Evolutionary conservation across 768 basidiomycete genomes (phyloP).

Genomic region (Trametes cingulata): DNA sequence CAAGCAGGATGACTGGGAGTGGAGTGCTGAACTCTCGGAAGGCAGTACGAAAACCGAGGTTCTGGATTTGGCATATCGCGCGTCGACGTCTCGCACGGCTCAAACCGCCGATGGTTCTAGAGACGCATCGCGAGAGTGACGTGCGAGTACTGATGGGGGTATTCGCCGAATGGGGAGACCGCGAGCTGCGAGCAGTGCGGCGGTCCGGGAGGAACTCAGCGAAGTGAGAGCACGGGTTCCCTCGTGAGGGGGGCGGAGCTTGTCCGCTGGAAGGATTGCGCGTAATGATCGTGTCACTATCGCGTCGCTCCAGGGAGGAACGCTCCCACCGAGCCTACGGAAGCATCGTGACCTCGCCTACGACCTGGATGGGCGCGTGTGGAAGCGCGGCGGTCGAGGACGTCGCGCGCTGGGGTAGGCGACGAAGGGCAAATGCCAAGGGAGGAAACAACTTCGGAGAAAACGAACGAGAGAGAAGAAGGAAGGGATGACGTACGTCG

Average conservation of each 20-base stretch:
- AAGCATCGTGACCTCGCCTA: background rate
- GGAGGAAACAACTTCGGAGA: background rate
- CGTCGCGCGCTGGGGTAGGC: background rate
- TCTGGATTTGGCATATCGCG: background rate
- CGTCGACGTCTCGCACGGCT: background rate
- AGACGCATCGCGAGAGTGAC: background rate
- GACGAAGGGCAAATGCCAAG: background rate
- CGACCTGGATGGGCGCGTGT: background rate
- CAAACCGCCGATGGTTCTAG: background rate
- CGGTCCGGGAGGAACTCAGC: conserved; percentile 5
- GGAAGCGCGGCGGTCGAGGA: background rate
- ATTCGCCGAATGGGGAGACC: background rate
- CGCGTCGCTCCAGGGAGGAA: background rate
- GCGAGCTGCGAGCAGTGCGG: background rate
- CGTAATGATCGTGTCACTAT: conserved; percentile 20
- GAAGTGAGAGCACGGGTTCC: background rate
- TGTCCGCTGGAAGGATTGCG: background rate
- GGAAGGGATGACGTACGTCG: conserved; percentile 59
- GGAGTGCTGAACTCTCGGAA: background rate
- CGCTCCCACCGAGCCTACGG: background rate
- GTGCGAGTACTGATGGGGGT: background rate
- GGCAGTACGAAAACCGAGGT: background rate
- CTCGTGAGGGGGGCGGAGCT: background rate
- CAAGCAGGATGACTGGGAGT: too few relatives aligned
- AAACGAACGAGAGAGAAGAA: background rate